These are phyloP conservation scores for Diutina siamensis DNA, from an alignment of 1,139 yeast genomes.

Conservation along the genomic window DNA sequence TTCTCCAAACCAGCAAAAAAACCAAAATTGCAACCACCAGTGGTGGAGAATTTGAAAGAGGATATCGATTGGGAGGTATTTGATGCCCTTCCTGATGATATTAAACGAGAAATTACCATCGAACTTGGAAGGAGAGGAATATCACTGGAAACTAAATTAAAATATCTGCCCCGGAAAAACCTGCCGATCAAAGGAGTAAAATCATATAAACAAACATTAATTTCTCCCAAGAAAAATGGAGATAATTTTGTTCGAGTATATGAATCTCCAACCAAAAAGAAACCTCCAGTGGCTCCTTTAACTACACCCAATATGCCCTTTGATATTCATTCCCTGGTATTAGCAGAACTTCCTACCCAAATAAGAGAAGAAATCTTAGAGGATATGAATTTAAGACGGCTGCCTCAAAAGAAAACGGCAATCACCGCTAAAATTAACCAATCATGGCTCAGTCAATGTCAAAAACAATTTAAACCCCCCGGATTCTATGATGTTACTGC, in stretches of 20 bases:
- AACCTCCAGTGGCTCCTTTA: constrained; percentile 12
- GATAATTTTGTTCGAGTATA: constrained; percentile 16
- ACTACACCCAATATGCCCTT: constrained; percentile 9
- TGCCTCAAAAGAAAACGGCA: constrained; percentile 13
- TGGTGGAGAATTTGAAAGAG: constrained; percentile 7
- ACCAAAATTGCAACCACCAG: neutral
- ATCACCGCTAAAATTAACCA: constrained; percentile 15
- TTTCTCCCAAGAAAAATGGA: constrained; percentile 9
- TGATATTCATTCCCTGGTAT: constrained; percentile 16
- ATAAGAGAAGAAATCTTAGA: constrained; percentile 28
- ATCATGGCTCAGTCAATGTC: constrained; percentile 18
- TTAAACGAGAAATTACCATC: constrained; percentile 34
- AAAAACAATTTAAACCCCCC: constrained; percentile 11
- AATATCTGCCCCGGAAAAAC: neutral
- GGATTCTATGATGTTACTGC: constrained; percentile 23
- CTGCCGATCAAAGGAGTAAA: constrained; percentile 6
- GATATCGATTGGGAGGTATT: constrained; percentile 46
- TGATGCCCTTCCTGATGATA: constrained; percentile 39
- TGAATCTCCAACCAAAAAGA: constrained; percentile 19
- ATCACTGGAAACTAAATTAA: neutral
- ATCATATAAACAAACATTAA: constrained; percentile 7
- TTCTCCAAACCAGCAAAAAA: neutral
- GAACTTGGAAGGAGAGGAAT: constrained; percentile 32
- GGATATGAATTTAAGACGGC: constrained; percentile 23
- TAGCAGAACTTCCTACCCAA: constrained; percentile 37